Percentiles rank a stretch among this genome's conserved stretches.
phyloP scores from a whole-genome alignment of 805 yeast genomes.

The Starmerella riodocensis region DNA sequence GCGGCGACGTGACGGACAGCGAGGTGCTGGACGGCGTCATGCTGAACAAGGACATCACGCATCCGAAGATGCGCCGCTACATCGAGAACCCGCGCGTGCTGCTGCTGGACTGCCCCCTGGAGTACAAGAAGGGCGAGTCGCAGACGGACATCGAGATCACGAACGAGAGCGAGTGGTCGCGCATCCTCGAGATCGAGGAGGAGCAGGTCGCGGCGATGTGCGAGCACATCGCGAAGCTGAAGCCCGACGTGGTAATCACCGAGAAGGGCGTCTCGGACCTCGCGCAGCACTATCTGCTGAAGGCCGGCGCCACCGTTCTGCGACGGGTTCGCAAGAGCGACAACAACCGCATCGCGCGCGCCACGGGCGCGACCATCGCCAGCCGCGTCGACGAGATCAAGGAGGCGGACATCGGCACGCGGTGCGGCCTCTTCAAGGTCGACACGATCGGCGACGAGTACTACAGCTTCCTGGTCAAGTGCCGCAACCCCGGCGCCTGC shows the following conservation, averaged over 20 bases:
- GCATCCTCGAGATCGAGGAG: constrained; percentile 91
- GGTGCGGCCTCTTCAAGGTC: constrained; percentile 82
- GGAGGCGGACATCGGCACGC: constrained; percentile 77
- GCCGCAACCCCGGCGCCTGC: constrained; percentile 83
- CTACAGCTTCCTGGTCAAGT: constrained; percentile 69
- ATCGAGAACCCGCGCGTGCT: constrained; percentile 82
- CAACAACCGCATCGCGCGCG: constrained; percentile 90
- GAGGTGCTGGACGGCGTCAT: constrained; percentile 81
- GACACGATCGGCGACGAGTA: constrained; percentile 96
- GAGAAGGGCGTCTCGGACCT: constrained; percentile 97
- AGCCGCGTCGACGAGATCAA: constrained; percentile 89
- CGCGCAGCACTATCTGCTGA: constrained; percentile 90
- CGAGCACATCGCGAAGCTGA: constrained; percentile 66
- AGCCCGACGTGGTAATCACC: constrained; percentile 89
- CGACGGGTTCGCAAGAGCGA: constrained; percentile 93
- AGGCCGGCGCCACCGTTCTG: constrained; percentile 83
- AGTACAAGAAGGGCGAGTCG: constrained; percentile 97
- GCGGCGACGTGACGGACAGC: constrained; percentile 90
- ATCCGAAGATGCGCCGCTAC: constrained; percentile 89
- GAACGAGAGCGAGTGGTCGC: constrained; percentile 90
- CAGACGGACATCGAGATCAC: constrained; percentile 96
- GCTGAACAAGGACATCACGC: constrained; percentile 94
- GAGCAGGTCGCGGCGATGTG: constrained; percentile 86
- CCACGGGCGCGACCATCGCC: constrained; percentile 94
- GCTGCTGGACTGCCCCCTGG: constrained; percentile 88